Base-by-base conservation (phyloP, 305 asterid species). In the Withania somnifera region DNA sequence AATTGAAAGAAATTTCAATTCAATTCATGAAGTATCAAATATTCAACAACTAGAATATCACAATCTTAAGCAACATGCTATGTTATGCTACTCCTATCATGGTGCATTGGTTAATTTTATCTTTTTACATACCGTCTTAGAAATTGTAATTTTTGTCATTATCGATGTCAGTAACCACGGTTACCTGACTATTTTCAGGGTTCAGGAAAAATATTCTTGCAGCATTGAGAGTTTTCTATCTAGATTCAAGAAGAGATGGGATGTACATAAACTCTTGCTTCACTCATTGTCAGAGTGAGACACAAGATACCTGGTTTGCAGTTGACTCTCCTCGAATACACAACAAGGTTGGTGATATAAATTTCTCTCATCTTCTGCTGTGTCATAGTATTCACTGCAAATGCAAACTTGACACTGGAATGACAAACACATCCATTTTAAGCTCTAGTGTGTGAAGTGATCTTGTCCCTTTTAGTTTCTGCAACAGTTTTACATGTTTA, bases 281-380 rank as follows among this genome's bases (percentile, higher is more conserved):
- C 75, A 91, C 95, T 78, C 98, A 95, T 87, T 95, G 99, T 89
- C 99, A 95, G 86, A 95, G 95, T 68, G 99, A 95, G 84, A 52
- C 83, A 7, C 97, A 94, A 87, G 97, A 93, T 78, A 91, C 97
- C 58, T 94, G 99, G 99, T 86, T 89, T 68, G 97, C 93, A 17
- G 88, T 89, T 13, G 91, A 90, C 82, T 89, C 99, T 87, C 98
- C 99, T 71, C 89, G 90, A 89, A 86, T 95, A 58, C 84, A 88
- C 86, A 87, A 90, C 76, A 92, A 93, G 98, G 98, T 95, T 54
- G 26, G 87, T 81, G 58, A 73, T 28, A 22, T 47, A 47, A n/a
- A 32, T 53, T 52, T 79, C 28, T 54, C 28, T 45, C 11, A 11
- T 57, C 19, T 47, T 26, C 20, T 28, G 56, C 11, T 54, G 26